phyloP scores from a whole-genome alignment of 768 basidiomycete genomes.

The Trametopsis cervina region DNA sequence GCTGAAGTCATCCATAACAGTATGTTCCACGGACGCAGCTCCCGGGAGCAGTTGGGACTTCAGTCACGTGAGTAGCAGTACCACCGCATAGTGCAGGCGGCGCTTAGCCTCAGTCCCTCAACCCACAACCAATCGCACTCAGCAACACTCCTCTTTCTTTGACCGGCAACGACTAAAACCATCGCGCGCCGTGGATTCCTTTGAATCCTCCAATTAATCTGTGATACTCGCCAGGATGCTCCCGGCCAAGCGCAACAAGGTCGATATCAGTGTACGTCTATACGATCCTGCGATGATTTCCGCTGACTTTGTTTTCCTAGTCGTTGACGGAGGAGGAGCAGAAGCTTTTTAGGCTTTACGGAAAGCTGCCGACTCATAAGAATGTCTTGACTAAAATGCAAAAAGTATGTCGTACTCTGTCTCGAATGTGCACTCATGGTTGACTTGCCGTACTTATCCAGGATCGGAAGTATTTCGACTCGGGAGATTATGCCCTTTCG shows the following conservation, averaged over 20 bases:
- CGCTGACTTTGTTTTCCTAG: slow-evolving; percentile 30
- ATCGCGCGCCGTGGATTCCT: too few species aligned
- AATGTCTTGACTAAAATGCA: slow-evolving; percentile 92
- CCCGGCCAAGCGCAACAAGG: slow-evolving; percentile 80
- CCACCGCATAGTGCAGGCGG: background rate
- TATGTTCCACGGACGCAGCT: background rate
- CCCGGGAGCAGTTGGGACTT: background rate
- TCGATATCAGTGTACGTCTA: slow-evolving; percentile 80
- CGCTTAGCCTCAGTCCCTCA: background rate
- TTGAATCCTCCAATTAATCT: background rate
- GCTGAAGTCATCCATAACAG: background rate
- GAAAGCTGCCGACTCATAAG: slow-evolving; percentile 91
- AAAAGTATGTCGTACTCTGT: slow-evolving; percentile 46
- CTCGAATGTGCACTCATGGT: background rate
- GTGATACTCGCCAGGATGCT: slow-evolving; percentile 41
- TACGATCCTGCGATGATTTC: slow-evolving; percentile 10
- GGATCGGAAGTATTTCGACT: slow-evolving; percentile 99
- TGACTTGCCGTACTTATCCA: slow-evolving; percentile 25
- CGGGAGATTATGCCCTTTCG: slow-evolving; percentile 95
- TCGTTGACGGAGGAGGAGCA: slow-evolving; percentile 85
- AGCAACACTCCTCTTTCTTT: background rate
- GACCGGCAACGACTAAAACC: too few species aligned
- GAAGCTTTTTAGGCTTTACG: slow-evolving; percentile 91
- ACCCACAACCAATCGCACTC: background rate
- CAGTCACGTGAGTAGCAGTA: background rate